phyloP scores from a whole-genome alignment of 495 filamentous ascomycete species.

The Lindgomyces ingoldianus region DNA sequence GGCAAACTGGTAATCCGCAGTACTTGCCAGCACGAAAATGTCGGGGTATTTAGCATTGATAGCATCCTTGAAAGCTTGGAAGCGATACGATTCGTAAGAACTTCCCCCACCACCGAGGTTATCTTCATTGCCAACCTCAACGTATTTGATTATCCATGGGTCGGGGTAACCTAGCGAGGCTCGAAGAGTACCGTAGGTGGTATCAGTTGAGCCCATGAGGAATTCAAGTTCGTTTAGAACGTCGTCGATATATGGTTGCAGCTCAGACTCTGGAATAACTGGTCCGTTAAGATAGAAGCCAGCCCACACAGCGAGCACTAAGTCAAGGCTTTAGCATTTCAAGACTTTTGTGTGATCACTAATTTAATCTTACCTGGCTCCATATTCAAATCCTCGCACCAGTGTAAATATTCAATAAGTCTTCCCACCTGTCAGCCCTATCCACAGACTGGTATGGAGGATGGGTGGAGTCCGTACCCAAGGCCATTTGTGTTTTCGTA shows the following conservation, averaged over 20 bases:
- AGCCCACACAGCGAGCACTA: constrained; percentile 41
- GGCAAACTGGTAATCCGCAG: constrained; percentile 22
- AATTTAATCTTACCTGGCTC: constrained; percentile 27
- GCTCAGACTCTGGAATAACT: constrained; percentile 44
- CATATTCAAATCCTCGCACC: constrained; percentile 44
- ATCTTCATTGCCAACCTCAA: constrained; percentile 71
- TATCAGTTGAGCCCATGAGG: constrained; percentile 56
- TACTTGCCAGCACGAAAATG: constrained; percentile 60
- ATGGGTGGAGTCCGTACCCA: too few species aligned
- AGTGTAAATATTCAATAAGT: constrained; percentile 44
- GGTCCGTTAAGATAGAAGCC: constrained; percentile 39
- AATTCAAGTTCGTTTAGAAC: constrained; percentile 70
- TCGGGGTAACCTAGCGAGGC: constrained; percentile 58
- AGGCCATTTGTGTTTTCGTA: constrained; percentile 47
- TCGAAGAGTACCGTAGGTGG: constrained; percentile 60
- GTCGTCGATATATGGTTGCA: constrained; percentile 56
- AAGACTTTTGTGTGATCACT: too few species aligned
- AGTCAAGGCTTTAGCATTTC: too few species aligned
- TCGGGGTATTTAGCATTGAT: constrained; percentile 61
- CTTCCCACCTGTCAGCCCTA: too few species aligned
- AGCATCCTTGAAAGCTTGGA: constrained; percentile 57
- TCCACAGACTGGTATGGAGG: too few species aligned
- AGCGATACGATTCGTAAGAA: constrained; percentile 59
- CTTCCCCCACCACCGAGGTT: constrained; percentile 53
- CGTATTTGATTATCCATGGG: constrained; percentile 60